These are phyloP conservation scores for Protomyces pachydermus DNA, from an alignment of 1,139 yeast species.

Conservation along the genomic window DNA sequence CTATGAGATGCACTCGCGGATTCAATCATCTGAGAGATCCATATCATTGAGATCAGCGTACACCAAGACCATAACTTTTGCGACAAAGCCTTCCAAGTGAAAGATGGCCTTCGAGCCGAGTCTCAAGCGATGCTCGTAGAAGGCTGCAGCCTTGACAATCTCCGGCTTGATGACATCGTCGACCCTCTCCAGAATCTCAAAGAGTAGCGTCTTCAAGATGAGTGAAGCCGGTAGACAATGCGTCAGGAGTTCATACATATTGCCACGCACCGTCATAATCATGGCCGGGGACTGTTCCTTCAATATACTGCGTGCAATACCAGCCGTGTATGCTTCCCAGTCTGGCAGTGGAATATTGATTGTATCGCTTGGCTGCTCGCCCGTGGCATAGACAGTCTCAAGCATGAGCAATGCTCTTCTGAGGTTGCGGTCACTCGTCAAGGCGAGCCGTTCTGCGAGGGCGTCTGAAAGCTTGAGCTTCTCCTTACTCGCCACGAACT, in stretches of 20 bases:
- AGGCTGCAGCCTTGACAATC: slow-evolving; percentile 64
- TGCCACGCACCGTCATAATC: slow-evolving; percentile 66
- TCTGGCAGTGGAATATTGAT: slow-evolving; percentile 60
- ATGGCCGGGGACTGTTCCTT: slow-evolving; percentile 60
- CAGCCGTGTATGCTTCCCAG: slow-evolving; percentile 76
- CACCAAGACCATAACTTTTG: slow-evolving; percentile 59
- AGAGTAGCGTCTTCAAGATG: slow-evolving; percentile 50
- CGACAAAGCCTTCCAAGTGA: slow-evolving; percentile 91
- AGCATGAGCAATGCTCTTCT: slow-evolving; percentile 72
- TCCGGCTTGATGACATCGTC: slow-evolving; percentile 46
- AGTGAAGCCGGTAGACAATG: slow-evolving; percentile 89
- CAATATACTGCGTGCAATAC: slow-evolving; percentile 57
- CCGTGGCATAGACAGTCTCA: slow-evolving; percentile 68
- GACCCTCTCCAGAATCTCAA: slow-evolving; percentile 51
- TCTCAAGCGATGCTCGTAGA: slow-evolving; percentile 81
- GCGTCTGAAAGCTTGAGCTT: slow-evolving; percentile 44
- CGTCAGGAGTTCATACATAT: slow-evolving; percentile 75
- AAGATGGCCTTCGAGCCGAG: slow-evolving; percentile 85
- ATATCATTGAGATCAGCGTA: slow-evolving; percentile 23
- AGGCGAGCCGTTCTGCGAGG: slow-evolving; percentile 53
- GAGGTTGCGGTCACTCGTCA: slow-evolving; percentile 60
- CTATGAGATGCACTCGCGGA: neutral
- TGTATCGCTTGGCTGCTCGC: slow-evolving; percentile 43
- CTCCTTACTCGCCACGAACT: slow-evolving; percentile 56
- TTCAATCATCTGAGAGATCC: neutral